Evolutionary conservation across 2,329 filamentous ascomycete genomes (phyloP), one percentile per base, ranked within the genome.

Genomic region (Aspergillus flavus): DNA sequence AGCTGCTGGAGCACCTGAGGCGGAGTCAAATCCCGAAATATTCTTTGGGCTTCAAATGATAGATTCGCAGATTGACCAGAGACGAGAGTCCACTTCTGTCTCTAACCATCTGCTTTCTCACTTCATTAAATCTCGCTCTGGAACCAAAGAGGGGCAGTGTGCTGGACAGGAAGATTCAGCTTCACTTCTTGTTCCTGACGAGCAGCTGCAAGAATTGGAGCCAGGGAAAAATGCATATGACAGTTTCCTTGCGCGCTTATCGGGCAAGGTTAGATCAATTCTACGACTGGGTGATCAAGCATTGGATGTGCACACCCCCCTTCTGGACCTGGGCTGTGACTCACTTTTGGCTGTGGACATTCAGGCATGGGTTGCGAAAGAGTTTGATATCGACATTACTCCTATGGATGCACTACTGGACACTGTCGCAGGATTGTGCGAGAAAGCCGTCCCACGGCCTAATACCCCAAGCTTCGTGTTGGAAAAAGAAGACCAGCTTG

Each of bases 261-360:
- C 53, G 12, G 3, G 4, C 19, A 41, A 41, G 53, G 21, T 56
- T 21, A 34, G 21, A 12, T 56, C 32, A 56, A 56, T 56, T 19
- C 34, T 56, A 1, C 34, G n/a, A 12, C 53, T 56, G 14, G 10
- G 21, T 5, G 19, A 14, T 6, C 14, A 23, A 28, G 26, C 32
- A 41, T 41, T 56, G 14, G 36, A 43, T 30, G 12, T 57, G 6
- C 21, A 45, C 14, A 21, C 36, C 12, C 54, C 54, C 7, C 54
- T 57, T 11, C n/a, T 43, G 7, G 36, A 57, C 14, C 54, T 57
- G 10, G 54, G 54, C 12, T 26, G n/a, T 43, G 54, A 57, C 6
- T 57, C 54, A 3, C 54, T 57, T 21, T 43, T 57, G n/a, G 54
- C 54, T 4, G 23, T 57, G 21, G 54, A 57, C 19, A 30, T 57